These are phyloP conservation scores for Sphaerobolus stellatus DNA, from an alignment of 1,284 basidiomycete species.

Conservation along the genomic window DNA sequence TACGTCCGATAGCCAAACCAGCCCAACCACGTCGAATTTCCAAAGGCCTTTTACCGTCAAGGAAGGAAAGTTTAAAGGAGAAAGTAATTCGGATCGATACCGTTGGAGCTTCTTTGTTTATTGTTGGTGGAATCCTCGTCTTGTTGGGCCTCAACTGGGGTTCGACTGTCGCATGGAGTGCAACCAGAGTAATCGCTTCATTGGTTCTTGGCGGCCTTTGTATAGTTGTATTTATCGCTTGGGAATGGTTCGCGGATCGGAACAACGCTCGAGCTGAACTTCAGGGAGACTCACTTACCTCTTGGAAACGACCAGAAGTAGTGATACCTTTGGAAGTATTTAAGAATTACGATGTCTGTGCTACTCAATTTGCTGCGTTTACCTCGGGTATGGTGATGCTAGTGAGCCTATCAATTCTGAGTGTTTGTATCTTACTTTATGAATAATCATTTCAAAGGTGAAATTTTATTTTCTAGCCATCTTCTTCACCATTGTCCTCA, in stretches of 20 bases:
- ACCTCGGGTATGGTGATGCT: slow-evolving; percentile 49
- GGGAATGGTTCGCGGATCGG: slow-evolving; percentile 42
- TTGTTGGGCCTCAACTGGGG: slow-evolving; percentile 41
- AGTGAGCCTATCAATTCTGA: neutral
- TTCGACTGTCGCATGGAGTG: slow-evolving; percentile 32
- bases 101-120: slow-evolving; percentile 45
- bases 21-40: slow-evolving; percentile 18
- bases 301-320: slow-evolving; percentile 32
- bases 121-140: slow-evolving; percentile 34
- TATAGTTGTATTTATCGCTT: slow-evolving; percentile 36
- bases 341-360: slow-evolving; percentile 37
- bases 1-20: slow-evolving; percentile 34
- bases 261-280: neutral
- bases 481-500: slow-evolving; percentile 31
- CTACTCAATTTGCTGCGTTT: slow-evolving; percentile 38
- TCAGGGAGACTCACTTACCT: neutral
- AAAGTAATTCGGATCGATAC: slow-evolving; percentile 45
- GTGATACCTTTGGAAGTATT: slow-evolving; percentile 43
- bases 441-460: too few relatives aligned
- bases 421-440: neutral
- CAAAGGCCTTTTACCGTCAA: slow-evolving; percentile 5
- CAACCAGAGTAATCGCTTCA: slow-evolving; percentile 34
- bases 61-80: slow-evolving; percentile 27
- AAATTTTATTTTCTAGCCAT: slow-evolving; percentile 55
- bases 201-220: slow-evolving; percentile 39